phyloP scores from a whole-genome alignment of 1,139 yeast species.

The Yueomyces sp. region DNA sequence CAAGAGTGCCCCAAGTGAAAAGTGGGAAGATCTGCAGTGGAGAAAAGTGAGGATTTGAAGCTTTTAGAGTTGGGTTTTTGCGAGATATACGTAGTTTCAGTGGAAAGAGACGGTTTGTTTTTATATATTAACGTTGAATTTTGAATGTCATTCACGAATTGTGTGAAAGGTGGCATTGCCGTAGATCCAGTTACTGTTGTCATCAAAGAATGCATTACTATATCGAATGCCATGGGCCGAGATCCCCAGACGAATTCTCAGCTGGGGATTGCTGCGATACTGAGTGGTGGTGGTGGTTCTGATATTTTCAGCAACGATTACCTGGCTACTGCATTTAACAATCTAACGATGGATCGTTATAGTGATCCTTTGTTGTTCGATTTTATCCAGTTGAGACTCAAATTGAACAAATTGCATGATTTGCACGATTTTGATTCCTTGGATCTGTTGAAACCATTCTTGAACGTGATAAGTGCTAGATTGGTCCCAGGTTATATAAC shows the following conservation, averaged over 20 bases:
- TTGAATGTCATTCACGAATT: not conserved
- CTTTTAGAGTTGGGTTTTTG: not conserved
- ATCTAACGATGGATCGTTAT: constrained; percentile 12
- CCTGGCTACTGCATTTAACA: constrained; percentile 7
- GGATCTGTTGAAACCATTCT: constrained; percentile 71
- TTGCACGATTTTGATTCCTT: constrained; percentile 51
- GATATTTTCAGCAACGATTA: constrained; percentile 28
- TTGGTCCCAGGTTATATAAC: constrained; percentile 79
- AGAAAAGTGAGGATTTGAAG: not conserved
- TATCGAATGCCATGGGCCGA: constrained; percentile 47
- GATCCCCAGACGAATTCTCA: constrained; percentile 22
- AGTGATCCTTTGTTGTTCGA: constrained; percentile 63
- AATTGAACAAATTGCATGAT: constrained; percentile 43
- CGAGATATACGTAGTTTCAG: not conserved
- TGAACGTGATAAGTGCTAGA: constrained; percentile 70
- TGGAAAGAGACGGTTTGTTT: not conserved
- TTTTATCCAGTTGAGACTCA: constrained; percentile 62
- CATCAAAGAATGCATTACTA: constrained; percentile 45
- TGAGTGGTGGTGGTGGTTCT: constrained; percentile 34
- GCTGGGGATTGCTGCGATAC: constrained; percentile 77
- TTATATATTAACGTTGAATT: too few species aligned
- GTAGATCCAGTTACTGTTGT: constrained; percentile 43
- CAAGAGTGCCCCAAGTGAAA: too few species aligned
- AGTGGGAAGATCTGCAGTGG: too few species aligned
- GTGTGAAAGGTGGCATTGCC: constrained; percentile 9